Evolutionary conservation across 768 basidiomycete species (phyloP), one percentile per base, ranked within the genome.

Genomic region (Amanita exitialis): DNA sequence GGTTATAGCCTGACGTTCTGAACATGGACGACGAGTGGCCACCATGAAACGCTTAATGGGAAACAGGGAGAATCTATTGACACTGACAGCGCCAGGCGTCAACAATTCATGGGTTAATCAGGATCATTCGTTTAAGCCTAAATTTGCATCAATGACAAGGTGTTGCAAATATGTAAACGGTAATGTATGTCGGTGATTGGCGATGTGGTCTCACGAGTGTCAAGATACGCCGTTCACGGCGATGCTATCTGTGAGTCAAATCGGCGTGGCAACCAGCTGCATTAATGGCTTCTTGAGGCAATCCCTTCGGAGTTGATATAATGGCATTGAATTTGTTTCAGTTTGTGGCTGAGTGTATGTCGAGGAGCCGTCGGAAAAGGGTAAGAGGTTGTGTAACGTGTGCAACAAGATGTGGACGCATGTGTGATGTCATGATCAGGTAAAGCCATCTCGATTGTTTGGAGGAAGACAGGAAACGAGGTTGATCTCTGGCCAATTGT

Each of bases 201-300:
- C 34, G 45, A 45, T 35, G 13, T 23, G n/a, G 35, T 48, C 47
- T 39, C 47, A 48, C 47, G 47, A 38, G 47, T 48, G 47, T 48
- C 47, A 48, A 38, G 47, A 48, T 48, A 36, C 47, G 47, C 34
- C 47, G 35, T 48, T 37, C 47, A 23, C 46, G 47, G 47, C 21
- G 47, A 16, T 48, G 12, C 36, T 48, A 36, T 48, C 23, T 38
- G 36, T 1, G 35, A 48, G 47, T 10, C 47, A 48, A 48, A 37
- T 48, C 36, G 47, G 47, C 47, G 47, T 48, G 47, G 47, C 47
- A 48, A 48, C 47, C 47, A 48, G 18, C 45, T 25, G 34, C 34
- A 35, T 35, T 36, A 36, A 15, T 47, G 47, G 4, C 47, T 48
- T 48, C 47, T 48, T 48, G 35, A 37, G 35, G 25, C 47, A 25